A percentile compares a stretch with the other conserved stretches of the same genome.
These are phyloP conservation scores for Mikania micrantha DNA, from an alignment of 129 eudicot genomes.

Conservation along the genomic window DNA sequence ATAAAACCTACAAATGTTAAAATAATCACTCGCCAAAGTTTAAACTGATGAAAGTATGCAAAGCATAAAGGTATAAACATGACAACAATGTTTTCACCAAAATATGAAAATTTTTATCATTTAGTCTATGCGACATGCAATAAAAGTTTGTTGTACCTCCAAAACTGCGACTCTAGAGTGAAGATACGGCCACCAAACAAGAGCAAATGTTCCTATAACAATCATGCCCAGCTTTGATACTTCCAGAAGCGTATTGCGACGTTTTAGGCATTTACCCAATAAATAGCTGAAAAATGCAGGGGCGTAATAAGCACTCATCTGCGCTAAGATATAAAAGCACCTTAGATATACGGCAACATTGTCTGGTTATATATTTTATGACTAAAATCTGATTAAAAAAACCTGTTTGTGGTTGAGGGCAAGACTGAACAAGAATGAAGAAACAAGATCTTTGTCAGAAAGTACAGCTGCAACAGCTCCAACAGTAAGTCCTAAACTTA, in stretches of 20 bases:
- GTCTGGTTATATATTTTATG: not conserved
- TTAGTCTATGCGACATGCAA: not conserved
- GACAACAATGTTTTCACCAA: not conserved
- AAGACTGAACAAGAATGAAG: constrained; percentile 57
- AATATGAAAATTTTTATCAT: not conserved
- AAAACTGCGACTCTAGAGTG: constrained; percentile 55
- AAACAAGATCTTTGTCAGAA: constrained; percentile 46
- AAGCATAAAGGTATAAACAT: not conserved
- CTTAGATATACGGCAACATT: not conserved
- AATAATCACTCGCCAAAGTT: not conserved
- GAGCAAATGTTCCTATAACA: constrained; percentile 70
- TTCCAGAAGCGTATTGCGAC: constrained; percentile 59
- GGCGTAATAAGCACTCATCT: constrained; percentile 98
- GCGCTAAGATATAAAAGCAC: constrained; percentile 24
- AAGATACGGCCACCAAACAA: constrained; percentile 93
- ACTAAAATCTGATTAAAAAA: not conserved
- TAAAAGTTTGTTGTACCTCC: constrained; percentile 43
- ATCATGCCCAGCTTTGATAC: constrained; percentile 70
- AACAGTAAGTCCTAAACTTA: constrained; percentile 78
- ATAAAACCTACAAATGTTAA: constrained; percentile 62
- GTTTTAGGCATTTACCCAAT: constrained; percentile 73
- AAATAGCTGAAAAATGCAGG: constrained; percentile 89
- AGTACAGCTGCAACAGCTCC: constrained; percentile 50
- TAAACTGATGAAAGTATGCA: constrained; percentile 3
- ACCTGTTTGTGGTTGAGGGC: constrained; percentile 95